Evolutionary conservation across 1,284 basidiomycete genomes (phyloP), one percentile per base, ranked within the genome.

Genomic region (Heterobasidion parviporum): DNA sequence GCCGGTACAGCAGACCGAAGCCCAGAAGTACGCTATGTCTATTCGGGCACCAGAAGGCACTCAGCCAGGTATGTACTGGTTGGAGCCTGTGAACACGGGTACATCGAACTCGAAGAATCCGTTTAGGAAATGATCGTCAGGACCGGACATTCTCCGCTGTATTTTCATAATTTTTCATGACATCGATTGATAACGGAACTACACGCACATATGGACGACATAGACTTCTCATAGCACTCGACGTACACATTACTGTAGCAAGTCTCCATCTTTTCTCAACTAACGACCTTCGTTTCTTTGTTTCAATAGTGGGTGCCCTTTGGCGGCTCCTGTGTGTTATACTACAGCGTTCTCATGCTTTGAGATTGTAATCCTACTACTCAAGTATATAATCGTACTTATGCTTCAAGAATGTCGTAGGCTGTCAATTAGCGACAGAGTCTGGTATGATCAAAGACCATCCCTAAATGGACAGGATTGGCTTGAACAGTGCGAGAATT

Each of bases 21-120:
- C 85, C 38, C 77, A 86, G 71, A 71, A 68, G 56, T 87, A 86
- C 58, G 79, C 78, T 50, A 70, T 72, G 56, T 72, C 77, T 49
- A 68, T 82, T 6, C 56, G 59, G 50, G 56, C 50, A 14, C 61
- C 62, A 44, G 54, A 60, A 48, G 58, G 56, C n/a, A 52, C 58
- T 50, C 57, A 35, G 57, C 41, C 35, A 41, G 60, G 61, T 53
- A 58, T 60, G 55, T 68, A 70, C 56, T 69, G 68, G 70, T 45
- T 72, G 46, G 60, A 65, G 55, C 68, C 71, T 9, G 61, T 63
- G 45, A 57, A 66, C 54, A 73, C 72, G 10, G 51, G 51, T 8
- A 57, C 60, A 15, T 54, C 54, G 18, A 64, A 46, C 34, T 72
- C 69, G 55, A 64, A 61, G 49, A 74, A 74, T 53, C 72, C 72